Base-by-base conservation (phyloP, 139 green algal species). In the Ettlia oleoabundans region DNA sequence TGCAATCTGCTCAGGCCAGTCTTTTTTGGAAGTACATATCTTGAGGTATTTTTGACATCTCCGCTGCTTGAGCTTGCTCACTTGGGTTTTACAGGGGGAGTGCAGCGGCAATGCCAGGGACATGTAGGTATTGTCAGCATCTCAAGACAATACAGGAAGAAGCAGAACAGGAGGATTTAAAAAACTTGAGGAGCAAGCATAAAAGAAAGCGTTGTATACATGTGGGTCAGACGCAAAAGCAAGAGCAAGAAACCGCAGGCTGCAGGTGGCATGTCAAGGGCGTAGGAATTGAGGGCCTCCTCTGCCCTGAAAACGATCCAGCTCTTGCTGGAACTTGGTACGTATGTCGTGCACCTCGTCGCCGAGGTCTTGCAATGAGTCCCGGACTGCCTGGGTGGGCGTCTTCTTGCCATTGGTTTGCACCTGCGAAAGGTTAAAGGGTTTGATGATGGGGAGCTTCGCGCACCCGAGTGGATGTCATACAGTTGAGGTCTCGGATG, bases 351-450 rank as follows among this genome's bases (percentile, higher is more conserved):
- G 30, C 35, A 89, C 55, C 30, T 95, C 90, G 37, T 76, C 82
- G 0, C 62, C 64, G 28, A 96, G 78, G 47, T 91, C 87, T 47
- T 86, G 62, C 32, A 96, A 76, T 5, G 92, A 81, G 38, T 89
- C 82, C 22, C 82, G 32, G 78, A 94, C 77, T 3, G 85, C 88
- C 4, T 82, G 53, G 19, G 87, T 82, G 6, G 91, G 92, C 19
- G 70, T 53, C 82, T 92, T 94, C 18, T 67, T 71, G 4, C 87
- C 91, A 21, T 84, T 94, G 38, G 93, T 96, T 74, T 93, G 89
- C 18, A 89, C 75, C 86, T 89, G 73, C 53, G 42, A 1, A 62
- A 3, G 0, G 24, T 52, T 33, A 68, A 0, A 47, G 38, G 7
- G 42, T 43, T 42, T 41, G n/a, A 8, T 53, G 66, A 26, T n/a